A percentile compares a stretch with the other conserved stretches of the same genome.
phyloP scores from a whole-genome alignment of 1,139 yeast species.

The Yamadazyma mexicana region DNA sequence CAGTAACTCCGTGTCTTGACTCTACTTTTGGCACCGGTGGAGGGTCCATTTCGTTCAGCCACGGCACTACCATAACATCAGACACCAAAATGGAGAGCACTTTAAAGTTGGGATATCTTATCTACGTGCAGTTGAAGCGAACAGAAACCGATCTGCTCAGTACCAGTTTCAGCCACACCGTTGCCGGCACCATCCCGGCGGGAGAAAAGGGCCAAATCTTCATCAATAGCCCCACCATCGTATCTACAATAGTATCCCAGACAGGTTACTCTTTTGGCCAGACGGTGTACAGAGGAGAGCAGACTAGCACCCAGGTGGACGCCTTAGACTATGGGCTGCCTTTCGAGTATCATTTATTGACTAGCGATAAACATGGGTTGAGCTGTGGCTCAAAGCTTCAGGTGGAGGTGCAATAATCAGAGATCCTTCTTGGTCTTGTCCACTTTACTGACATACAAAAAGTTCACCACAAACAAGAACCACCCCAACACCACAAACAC shows the following conservation, averaged over 20 bases:
- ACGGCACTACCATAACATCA: slow-evolving; percentile 9
- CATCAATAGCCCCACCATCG: slow-evolving; percentile 11
- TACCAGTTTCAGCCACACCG: slow-evolving; percentile 6
- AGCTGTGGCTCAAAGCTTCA: slow-evolving; percentile 6
- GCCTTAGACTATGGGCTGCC: slow-evolving; percentile 8
- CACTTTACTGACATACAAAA: slow-evolving; percentile 48
- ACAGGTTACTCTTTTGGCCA: slow-evolving; percentile 5
- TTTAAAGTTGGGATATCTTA: slow-evolving; percentile 7
- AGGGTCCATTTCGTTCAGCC: slow-evolving; percentile 12
- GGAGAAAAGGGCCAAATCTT: slow-evolving; percentile 15
- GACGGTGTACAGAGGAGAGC: slow-evolving; percentile 1
- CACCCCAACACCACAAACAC: slow-evolving; percentile 70
- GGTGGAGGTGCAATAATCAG: slow-evolving; percentile 13
- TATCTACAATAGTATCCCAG: slow-evolving; percentile 11
- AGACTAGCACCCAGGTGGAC: slow-evolving; percentile 1
- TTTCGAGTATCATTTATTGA: slow-evolving; percentile 12
- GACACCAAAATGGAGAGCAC: slow-evolving; percentile 7
- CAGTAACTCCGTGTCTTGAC: slow-evolving; percentile 16
- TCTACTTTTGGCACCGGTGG: slow-evolving; percentile 16
- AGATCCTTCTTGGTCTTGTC: slow-evolving; percentile 32
- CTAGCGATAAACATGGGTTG: slow-evolving; percentile 8
- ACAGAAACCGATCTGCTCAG: slow-evolving; percentile 1
- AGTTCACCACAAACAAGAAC: slow-evolving; percentile 70
- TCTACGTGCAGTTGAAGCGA: slow-evolving; percentile 6
- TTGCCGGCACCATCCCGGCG: slow-evolving; percentile 12